Evolutionary conservation across 2,329 filamentous ascomycete species (phyloP), one percentile per base, ranked within the genome.

Genomic region (Nemania diffusa): DNA sequence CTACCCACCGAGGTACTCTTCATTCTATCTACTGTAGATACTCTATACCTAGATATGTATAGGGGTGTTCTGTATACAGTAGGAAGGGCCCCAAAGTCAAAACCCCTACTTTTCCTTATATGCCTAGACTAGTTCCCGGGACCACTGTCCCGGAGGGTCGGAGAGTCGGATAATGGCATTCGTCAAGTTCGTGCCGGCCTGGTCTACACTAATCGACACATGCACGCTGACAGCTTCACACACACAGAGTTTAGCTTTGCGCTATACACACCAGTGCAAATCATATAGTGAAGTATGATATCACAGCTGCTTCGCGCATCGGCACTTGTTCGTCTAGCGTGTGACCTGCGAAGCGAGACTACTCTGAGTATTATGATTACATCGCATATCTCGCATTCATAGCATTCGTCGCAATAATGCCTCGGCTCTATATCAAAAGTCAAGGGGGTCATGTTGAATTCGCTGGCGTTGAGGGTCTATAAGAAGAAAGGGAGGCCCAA

Each of bases 401-500:
- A 26, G 26, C 29, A 48, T 50, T 22, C 17, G 7, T 44, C 40
- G 40, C 17, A n/a, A n/a, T 9, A 44, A 37, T 48, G 27, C 37
- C 51, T 11, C 20, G 24, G 22, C 27, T 11, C 11, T 42, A 13
- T 48, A 24, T 17, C 22, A 29, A 42, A 51, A 29, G 17, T 27
- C 27, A 51, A 56, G 9, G 40, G 1, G 5, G 40, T 3, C 13
- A 29, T 51, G 5, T 5, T 34, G 4, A 32, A 44, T 50, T 46
- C 4, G 34, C 46, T 13, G 22, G 24, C 17, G 44, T 56, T 40
- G 44, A 32, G 17, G 7, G 13, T 34, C 17, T 67, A 67, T 67
- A 67, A 67, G 61, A 67, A 32, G 3, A 22, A 20, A 11, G 20
- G 1, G 15, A 59, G 24, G 26, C n/a, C 37, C 42, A 22, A 6